These are phyloP conservation scores for Tulasnella sp. DNA, from an alignment of 768 basidiomycete species.

Conservation along the genomic window DNA sequence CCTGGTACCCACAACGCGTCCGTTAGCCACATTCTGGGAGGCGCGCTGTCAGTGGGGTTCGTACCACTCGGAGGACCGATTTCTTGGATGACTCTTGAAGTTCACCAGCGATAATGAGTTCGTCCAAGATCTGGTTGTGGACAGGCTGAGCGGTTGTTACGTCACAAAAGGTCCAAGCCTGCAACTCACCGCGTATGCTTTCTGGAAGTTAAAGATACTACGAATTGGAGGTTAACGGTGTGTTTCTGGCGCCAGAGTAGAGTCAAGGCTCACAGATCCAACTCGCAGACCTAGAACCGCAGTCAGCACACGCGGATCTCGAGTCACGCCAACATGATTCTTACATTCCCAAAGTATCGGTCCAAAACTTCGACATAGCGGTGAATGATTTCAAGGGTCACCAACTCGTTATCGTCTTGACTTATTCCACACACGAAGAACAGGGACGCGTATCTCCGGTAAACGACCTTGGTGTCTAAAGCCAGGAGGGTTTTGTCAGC, in stretches of 20 bases:
- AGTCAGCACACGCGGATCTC: background rate
- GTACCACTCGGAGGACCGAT: conserved; percentile 46
- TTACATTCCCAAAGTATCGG: conserved; percentile 76
- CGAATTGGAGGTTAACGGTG: background rate
- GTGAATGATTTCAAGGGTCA: conserved; percentile 49
- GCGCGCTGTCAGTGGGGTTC: conserved; percentile 27
- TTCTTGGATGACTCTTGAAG: conserved; percentile 87
- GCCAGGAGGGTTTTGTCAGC: background rate
- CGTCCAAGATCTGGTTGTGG: conserved; percentile 63
- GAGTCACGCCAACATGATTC: conserved; percentile 33
- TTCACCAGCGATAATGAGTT: conserved; percentile 90
- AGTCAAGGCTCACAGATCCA: conserved; percentile 69
- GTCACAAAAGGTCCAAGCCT: background rate
- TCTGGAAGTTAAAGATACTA: conserved; percentile 97
- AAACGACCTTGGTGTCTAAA: conserved; percentile 48
- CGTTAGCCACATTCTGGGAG: background rate
- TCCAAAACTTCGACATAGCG: conserved; percentile 46
- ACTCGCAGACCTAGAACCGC: conserved; percentile 51
- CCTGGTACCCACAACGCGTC: conserved; percentile 33
- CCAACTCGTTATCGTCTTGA: conserved; percentile 46
- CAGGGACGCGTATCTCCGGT: conserved; percentile 48
- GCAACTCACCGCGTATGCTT: conserved; percentile 70
- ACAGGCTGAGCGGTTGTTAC: background rate
- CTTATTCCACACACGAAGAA: conserved; percentile 50
- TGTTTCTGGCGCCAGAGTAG: no score